Percentiles rank a stretch among this genome's conserved stretches.
Conservation (phyloP, 2,329 filamentous ascomycete genomes). For the Aspergillus viridinutans region DNA sequence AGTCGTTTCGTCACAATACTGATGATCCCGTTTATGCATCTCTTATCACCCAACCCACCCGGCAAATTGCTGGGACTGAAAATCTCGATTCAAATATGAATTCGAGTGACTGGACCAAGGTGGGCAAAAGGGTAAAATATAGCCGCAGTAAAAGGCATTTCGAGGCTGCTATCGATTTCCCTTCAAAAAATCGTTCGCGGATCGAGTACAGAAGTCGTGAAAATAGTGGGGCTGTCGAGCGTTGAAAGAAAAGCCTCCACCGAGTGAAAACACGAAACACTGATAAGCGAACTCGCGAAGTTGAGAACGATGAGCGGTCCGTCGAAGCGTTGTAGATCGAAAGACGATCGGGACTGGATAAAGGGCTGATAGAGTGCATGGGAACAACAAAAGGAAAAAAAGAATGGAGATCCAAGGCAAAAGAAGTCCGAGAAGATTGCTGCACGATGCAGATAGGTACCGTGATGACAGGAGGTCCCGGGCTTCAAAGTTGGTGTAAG, state of each 20-base stretch:
- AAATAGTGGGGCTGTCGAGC: constrained; percentile 4
- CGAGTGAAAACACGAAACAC: constrained; percentile 6
- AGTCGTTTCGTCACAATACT: constrained; percentile 18
- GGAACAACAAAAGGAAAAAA: constrained; percentile 23
- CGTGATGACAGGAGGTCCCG: constrained; percentile 24
- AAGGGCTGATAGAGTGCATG: constrained; percentile 35
- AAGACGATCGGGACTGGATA: constrained; percentile 32
- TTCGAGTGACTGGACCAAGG: constrained; percentile 13
- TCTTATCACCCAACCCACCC: constrained; percentile 27
- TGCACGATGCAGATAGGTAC: constrained; percentile 26
- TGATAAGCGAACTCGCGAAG: constrained; percentile 14
- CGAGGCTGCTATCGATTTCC: constrained; percentile 22
- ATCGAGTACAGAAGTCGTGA: constrained; percentile 14
- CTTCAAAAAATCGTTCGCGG: constrained; percentile 9
- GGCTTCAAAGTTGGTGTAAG: constrained; percentile 25
- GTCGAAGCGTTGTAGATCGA: constrained; percentile 32
- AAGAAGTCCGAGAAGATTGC: constrained; percentile 31
- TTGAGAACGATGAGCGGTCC: constrained; percentile 19
- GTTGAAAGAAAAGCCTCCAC: constrained; percentile 5
- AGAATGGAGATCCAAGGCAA: constrained; percentile 28
- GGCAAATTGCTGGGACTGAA: constrained; percentile 14
- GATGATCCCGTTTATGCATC: constrained; percentile 29
- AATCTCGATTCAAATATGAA: constrained; percentile 12
- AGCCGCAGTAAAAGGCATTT: constrained; percentile 33
- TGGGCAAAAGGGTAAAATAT: constrained; percentile 28